A percentile compares a stretch with the other conserved stretches of the same genome.
Evolutionary conservation across 2,329 filamentous ascomycete species (phyloP).

Genomic region (Stachybotrys chlorohalonatus): DNA sequence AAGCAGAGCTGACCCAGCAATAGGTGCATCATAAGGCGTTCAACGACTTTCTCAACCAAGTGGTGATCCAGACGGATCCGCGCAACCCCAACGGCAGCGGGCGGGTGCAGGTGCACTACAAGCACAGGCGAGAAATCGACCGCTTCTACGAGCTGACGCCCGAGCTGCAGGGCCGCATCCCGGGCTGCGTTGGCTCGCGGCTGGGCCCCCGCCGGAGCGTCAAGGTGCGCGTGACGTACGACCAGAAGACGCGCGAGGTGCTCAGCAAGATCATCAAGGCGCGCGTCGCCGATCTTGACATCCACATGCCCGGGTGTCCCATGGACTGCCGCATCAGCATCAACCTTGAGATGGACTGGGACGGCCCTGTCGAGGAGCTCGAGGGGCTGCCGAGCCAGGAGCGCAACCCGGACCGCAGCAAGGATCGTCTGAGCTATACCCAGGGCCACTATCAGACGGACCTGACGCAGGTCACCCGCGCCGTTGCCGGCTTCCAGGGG

Average conservation of each 20-base stretch:
- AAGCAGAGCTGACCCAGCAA: not conserved
- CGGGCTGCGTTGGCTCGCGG: slow-evolving; percentile 53
- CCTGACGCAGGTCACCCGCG: slow-evolving; percentile 74
- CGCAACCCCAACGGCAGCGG: slow-evolving; percentile 34
- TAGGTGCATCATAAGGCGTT: slow-evolving; percentile 72
- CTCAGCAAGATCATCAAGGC: slow-evolving; percentile 85
- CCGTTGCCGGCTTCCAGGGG: slow-evolving; percentile 4
- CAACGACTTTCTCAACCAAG: slow-evolving; percentile 76
- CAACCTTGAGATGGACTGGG: slow-evolving; percentile 86
- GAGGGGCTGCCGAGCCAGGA: slow-evolving; percentile 29
- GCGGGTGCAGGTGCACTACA: slow-evolving; percentile 64
- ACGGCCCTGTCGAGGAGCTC: slow-evolving; percentile 55
- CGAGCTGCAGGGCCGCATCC: slow-evolving; percentile 49
- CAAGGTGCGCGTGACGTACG: slow-evolving; percentile 58
- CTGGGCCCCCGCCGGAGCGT: slow-evolving; percentile 35
- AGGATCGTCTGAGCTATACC: slow-evolving; percentile 85
- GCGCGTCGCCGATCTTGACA: slow-evolving; percentile 78
- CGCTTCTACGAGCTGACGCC: slow-evolving; percentile 70
- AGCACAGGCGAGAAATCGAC: slow-evolving; percentile 75
- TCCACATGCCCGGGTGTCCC: slow-evolving; percentile 65
- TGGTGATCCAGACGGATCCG: slow-evolving; percentile 50
- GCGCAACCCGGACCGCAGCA: slow-evolving; percentile 56
- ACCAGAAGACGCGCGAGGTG: slow-evolving; percentile 61
- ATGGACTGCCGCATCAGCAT: slow-evolving; percentile 93
- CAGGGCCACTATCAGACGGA: slow-evolving; percentile 87